Evolutionary conservation across 371 early-diverging fungal genomes (phyloP), one percentile per base, ranked within the genome.

Genomic region (Funneliformis caledonium): DNA sequence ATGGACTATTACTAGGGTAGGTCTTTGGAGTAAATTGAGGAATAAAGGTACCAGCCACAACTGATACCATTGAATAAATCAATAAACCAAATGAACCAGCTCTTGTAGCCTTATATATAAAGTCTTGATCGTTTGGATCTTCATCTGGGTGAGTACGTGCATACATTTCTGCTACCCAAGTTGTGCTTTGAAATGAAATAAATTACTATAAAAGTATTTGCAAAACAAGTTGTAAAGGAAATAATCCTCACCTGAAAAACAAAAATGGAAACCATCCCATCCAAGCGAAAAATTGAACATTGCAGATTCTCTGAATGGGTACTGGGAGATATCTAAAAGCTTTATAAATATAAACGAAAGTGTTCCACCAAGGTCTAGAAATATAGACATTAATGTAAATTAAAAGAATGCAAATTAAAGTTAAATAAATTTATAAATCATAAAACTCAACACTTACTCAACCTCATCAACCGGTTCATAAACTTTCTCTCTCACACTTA

Each of bases 211-310:
- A 22, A 62, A 26, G 31, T 62, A 65, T 65, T 31, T 33, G 14
- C 37, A 65, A 33, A 65, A 31, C 26, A 42, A 42, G 43, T 31
- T 33, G 8, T 10, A 33, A 10, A 37, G 6, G 0, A 89, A 88
- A 31, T 48, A 70, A 42, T 47, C 56, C 65, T 83, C 37, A 86
- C 84, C 88, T 87, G 82, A 90, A 91, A 72, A 91, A 89, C 37
- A 91, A 80, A 76, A 89, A 91, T 2, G 95, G 94, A 82, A 95
- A 95, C 93, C 94, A 94, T 10, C 93, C 94, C 89, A 94, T 88
- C 95, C 95, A 95, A 9, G 91, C 91, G 85, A 91, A 93, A 78
- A 95, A 92, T 70, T 94, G 95, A 0, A 91, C 89, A 69, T 92
- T 90, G 81, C 94, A 94, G 7, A 95, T 84, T 48, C 84, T 82